Base-by-base conservation (phyloP, 2,329 filamentous ascomycete genomes). In the Aspergillus vadensis region DNA sequence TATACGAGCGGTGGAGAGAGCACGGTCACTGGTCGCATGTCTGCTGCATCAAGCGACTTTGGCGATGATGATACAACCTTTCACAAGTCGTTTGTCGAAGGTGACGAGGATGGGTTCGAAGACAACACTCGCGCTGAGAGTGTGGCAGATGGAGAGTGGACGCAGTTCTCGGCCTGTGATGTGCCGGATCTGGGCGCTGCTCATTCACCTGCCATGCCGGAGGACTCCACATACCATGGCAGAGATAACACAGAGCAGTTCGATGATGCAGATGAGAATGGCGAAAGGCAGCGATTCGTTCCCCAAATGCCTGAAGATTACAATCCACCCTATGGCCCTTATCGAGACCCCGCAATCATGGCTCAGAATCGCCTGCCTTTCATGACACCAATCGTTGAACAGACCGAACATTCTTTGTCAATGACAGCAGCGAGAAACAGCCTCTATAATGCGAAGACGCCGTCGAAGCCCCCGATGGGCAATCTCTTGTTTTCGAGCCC, bases 311-410 rank as follows among this genome's bases (percentile, higher is more conserved):
- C 92, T 0, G 91, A 96, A 72, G 91, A 96, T 74, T 96, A 92
- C 74, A 87, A 93, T 67, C 86, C 91, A 48, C 89, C 91, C 17
- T 89, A 85, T 59, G 85, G 88, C 51, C 90, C 91, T 60, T 97
- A 90, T 82, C 88, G 92, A 72, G 91, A 97, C 76, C 86, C 91
- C 71, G 85, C 80, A 38, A 85, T 92, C 74, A 83, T 89, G 75
- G 92, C 92, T 61, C 96, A 97, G 71, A 97, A 93, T 76, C 89
- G 93, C 57, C 82, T 98, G 9, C 95, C 94, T 3, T 99, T 98
- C 75, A 98, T 99, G 95, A 99, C 95, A 0, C 95, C 95, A 1
- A 99, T 99, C 66, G 94, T 95, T 1, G 95, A 99, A 76, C 88
- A 92, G 69, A 99, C 95, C 0, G 95, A 99, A 76, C 90, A 88